phyloP scores from a whole-genome alignment of 2,329 filamentous ascomycete species.

The Botrytis aclada region DNA sequence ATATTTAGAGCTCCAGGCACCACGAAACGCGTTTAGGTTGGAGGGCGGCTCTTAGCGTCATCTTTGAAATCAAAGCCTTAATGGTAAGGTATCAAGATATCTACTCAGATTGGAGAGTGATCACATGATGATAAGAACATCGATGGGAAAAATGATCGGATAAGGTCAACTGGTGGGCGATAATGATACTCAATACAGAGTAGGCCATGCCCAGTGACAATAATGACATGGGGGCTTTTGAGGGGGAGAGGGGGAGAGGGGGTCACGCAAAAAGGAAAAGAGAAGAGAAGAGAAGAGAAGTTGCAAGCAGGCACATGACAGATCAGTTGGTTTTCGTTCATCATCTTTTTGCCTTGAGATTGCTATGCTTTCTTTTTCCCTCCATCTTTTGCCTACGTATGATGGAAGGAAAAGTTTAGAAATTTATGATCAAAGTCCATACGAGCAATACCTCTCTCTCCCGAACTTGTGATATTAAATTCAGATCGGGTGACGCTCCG shows the following conservation, averaged over 20 bases:
- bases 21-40: constrained; percentile 33
- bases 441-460: too few relatives aligned
- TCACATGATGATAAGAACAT: constrained; percentile 10
- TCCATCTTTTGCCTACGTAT: background rate
- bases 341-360: background rate
- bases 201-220: background rate
- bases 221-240: background rate
- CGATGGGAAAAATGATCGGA: background rate
- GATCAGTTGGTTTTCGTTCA: background rate
- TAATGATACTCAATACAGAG: background rate
- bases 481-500: background rate
- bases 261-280: background rate
- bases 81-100: background rate
- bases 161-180: background rate
- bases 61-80: background rate
- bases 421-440: background rate
- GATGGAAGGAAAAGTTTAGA: background rate
- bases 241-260: too few relatives aligned
- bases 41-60: constrained; percentile 18
- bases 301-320: background rate
- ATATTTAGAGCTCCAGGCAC: constrained; percentile 35
- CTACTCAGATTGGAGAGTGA: rapidly evolving
- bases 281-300: background rate
- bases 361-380: background rate
- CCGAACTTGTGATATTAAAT: background rate